Evolutionary conservation across 768 basidiomycete genomes (phyloP).

Genomic region (Podaxis sp.): DNA sequence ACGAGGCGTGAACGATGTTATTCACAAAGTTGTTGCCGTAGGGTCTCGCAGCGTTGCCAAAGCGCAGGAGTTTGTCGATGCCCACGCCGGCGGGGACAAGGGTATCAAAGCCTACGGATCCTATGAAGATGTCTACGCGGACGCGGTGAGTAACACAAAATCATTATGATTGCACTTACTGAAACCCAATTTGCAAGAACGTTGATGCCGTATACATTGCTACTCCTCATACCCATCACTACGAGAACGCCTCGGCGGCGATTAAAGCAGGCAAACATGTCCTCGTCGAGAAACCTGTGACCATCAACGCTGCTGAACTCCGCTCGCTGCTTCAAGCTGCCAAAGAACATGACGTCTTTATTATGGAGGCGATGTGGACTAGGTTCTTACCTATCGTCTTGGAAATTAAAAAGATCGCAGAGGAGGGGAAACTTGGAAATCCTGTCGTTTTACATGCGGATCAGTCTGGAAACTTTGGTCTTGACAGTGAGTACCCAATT

Average conservation of each 20-base stretch:
- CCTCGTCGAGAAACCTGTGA: conserved; percentile 88
- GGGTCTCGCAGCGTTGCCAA: conserved; percentile 73
- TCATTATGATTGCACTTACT: background rate
- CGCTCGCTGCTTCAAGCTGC: conserved; percentile 73
- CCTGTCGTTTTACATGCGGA: conserved; percentile 75
- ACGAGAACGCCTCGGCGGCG: conserved; percentile 71
- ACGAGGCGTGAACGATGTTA: conserved; percentile 64
- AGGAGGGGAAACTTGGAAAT: conserved; percentile 62
- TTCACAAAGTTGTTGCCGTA: conserved; percentile 70
- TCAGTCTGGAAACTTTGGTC: conserved; percentile 66
- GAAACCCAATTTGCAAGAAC: conserved; percentile 37
- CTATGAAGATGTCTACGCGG: conserved; percentile 73
- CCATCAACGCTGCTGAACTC: conserved; percentile 73
- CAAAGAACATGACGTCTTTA: conserved; percentile 76
- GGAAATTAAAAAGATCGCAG: conserved; percentile 64
- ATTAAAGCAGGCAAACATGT: conserved; percentile 82
- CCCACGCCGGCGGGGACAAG: conserved; percentile 47
- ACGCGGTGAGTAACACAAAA: conserved; percentile 45
- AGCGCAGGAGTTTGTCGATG: conserved; percentile 68
- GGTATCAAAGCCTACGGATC: conserved; percentile 67
- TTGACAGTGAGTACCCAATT: conserved; percentile 52
- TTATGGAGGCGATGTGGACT: conserved; percentile 94
- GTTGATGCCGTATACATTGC: conserved; percentile 76
- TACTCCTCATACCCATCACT: conserved; percentile 85
- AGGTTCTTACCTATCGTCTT: conserved; percentile 70